A percentile compares a stretch with the other conserved stretches of the same genome.
Conservation (phyloP, 345 rosid genomes). For the Lenwebbia sp. region DNA sequence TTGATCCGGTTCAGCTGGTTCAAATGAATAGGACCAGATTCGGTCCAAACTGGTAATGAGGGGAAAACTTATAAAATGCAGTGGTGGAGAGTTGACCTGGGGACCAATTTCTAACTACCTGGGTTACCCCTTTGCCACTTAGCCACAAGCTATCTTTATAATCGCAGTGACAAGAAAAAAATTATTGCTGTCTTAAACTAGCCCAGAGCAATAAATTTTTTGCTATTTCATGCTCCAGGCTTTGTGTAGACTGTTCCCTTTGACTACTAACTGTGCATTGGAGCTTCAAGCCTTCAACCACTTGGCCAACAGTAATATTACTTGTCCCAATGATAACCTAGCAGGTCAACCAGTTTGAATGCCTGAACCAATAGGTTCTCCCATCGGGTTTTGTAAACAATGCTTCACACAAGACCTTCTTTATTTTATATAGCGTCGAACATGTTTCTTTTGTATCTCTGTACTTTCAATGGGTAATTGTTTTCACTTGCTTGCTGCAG, state of each 20-base stretch:
- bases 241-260: background rate
- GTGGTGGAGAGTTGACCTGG: background rate
- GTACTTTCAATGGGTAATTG: background rate
- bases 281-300: background rate
- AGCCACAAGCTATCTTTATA: background rate
- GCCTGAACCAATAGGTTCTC: background rate
- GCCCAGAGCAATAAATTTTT: background rate
- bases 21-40: background rate
- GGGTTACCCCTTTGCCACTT: background rate
- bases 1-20: background rate
- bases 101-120: background rate
- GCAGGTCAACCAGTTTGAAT: background rate
- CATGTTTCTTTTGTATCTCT: background rate
- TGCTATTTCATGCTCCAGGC: background rate
- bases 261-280: background rate
- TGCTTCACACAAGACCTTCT: background rate
- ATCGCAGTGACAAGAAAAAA: background rate
- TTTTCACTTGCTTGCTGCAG: constrained; percentile 20
- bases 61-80: background rate
- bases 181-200: background rate
- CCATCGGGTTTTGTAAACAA: background rate
- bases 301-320: background rate
- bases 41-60: background rate
- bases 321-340: background rate
- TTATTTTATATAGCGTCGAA: background rate